A percentile compares a stretch with the other conserved stretches of the same genome.
These are phyloP conservation scores for Borovskyia barvae DNA, from an alignment of 208 protist genomes.

Conservation along the genomic window DNA sequence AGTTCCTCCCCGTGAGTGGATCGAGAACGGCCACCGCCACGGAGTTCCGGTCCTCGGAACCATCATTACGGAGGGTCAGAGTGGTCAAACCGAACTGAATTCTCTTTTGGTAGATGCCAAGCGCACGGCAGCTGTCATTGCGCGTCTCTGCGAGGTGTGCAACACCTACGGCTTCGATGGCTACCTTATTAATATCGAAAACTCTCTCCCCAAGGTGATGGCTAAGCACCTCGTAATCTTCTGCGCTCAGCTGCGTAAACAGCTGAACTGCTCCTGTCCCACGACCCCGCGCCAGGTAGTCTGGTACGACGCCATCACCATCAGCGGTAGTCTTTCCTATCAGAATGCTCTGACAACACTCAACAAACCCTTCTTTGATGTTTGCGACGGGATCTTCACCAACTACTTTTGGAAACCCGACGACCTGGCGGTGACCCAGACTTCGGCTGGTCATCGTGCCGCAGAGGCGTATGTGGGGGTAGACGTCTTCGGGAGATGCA, in stretches of 20 bases:
- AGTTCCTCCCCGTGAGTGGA: constrained; percentile 83
- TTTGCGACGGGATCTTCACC: constrained; percentile 79
- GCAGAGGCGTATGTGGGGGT: constrained; percentile 79
- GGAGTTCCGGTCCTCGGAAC: constrained; percentile 85
- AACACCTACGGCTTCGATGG: constrained; percentile 87
- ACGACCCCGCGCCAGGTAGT: constrained; percentile 39
- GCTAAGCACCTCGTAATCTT: constrained; percentile 60
- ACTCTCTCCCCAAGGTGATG: constrained; percentile 23
- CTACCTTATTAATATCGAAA: constrained; percentile 92
- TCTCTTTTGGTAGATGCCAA: constrained; percentile 44
- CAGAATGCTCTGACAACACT: constrained; percentile 75
- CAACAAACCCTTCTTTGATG: constrained; percentile 87
- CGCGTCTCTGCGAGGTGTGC: constrained; percentile 54
- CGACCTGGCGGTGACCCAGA: constrained; percentile 26
- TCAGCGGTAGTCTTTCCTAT: constrained; percentile 50
- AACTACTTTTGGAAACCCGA: constrained; percentile 89
- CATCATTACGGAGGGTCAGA: constrained; percentile 78
- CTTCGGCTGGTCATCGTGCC: constrained; percentile 28
- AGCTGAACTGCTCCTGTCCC: constrained; percentile 9
- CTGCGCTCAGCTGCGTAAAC: constrained; percentile 44
- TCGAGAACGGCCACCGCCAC: constrained; percentile 66
- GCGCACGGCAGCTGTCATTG: constrained; percentile 36
- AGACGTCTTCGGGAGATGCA: constrained; percentile 81
- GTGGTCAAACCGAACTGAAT: constrained; percentile 25
- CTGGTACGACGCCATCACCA: constrained; percentile 91